Conservation (phyloP, 2,329 filamentous ascomycete species). For the Lecanicillium sp. region DNA sequence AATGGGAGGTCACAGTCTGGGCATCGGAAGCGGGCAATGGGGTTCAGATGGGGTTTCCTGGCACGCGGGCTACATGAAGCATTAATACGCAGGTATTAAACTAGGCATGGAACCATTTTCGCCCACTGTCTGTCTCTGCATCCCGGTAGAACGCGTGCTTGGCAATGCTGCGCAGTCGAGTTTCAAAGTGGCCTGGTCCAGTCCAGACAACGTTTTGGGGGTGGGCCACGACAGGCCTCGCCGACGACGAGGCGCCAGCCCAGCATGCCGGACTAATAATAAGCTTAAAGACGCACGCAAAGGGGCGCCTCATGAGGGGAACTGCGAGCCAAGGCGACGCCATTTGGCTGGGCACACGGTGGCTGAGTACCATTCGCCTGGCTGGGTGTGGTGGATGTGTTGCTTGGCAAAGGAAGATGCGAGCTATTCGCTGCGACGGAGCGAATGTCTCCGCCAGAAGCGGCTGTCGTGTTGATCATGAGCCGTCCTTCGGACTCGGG, state of each 20-base stretch:
- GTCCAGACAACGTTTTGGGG: neutral
- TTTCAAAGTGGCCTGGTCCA: constrained; percentile 4
- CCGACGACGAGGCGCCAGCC: neutral
- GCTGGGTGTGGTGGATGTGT: neutral
- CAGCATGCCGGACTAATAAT: too few relatives aligned
- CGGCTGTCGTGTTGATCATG: neutral
- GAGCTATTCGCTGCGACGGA: too few relatives aligned
- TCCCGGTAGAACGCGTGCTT: neutral
- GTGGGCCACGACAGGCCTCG: constrained; percentile 1
- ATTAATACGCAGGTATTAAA: too few relatives aligned
- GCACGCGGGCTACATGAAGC: too few relatives aligned
- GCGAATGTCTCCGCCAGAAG: too few relatives aligned
- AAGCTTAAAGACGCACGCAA: too few relatives aligned
- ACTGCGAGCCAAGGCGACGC: constrained; percentile 7
- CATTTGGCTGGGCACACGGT: constrained; percentile 4
- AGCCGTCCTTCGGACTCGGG: neutral
- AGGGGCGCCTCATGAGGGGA: too few relatives aligned
- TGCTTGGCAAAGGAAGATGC: constrained; percentile 1
- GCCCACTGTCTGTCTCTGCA: constrained; percentile 1
- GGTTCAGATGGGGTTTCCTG: too few relatives aligned
- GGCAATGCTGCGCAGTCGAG: constrained; percentile 6
- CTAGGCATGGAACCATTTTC: neutral
- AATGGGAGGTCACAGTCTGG: too few relatives aligned
- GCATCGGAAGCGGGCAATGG: too few relatives aligned
- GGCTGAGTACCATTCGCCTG: neutral